Evolutionary conservation across 768 basidiomycete species (phyloP), one percentile per base, ranked within the genome.

Genomic region (Lentinula guzmanii): DNA sequence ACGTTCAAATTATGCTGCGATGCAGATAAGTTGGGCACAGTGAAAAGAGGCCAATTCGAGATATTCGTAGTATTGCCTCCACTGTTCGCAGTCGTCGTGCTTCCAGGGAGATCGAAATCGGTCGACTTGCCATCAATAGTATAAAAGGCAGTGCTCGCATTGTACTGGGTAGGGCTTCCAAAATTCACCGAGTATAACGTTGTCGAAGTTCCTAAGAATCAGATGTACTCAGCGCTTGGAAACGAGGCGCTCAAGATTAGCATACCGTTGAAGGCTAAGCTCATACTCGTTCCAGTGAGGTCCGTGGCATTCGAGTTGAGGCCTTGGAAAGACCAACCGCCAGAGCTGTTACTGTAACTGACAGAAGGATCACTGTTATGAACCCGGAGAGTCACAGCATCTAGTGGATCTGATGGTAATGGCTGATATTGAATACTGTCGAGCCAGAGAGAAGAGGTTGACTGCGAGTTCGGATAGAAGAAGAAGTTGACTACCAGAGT

Each of bases 331-430:
- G 46, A 59, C 58, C 58, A 59, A 37, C 18, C 58, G n/a, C 58
- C 58, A 15, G 45, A 48, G 11, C 58, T 59, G 33, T 59, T 59
- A 18, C 43, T 48, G 33, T 59, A 59, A 11, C 8, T 37, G n/a
- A 59, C n/a, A 13, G 45, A 59, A 31, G 58, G 58, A 31, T 59
- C 58, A 18, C 58, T 59, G n/a, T 51, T 59, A 37, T 59, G 45
- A 59, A 59, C 15, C 16, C 58, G n/a, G 4, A 59, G 16, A 31
- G 33, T 51, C 15, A 59, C 58, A 18, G 43, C 21, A 16, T 59
- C 58, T 10, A 59, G 33, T 21, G 58, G 58, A 37, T 59, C 46
- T n/a, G 28, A 33, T 3, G 45, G 58, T 10, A 59, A 35, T 9
- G 58, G 58, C 31, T 46, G 45, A 59, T 59, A 59, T 35, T 59